A percentile compares a stretch with the other conserved stretches of the same genome.
Evolutionary conservation across 2,329 filamentous ascomycete species (phyloP).

Genomic region (Ceratocystiopsis brevicomis): DNA sequence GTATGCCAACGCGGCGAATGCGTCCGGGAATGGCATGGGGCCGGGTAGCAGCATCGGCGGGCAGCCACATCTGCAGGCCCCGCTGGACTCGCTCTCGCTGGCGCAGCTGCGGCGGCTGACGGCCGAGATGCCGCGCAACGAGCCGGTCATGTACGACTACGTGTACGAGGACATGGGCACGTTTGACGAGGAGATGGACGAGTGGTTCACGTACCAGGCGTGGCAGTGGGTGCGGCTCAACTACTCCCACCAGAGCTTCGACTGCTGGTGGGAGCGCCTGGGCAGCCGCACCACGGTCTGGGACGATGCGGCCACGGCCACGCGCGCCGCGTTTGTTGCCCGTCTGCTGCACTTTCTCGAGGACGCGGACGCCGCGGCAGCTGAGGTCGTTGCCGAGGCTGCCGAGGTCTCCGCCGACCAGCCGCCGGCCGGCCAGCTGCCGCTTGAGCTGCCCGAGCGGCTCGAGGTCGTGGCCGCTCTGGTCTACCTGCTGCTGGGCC

Average conservation of each 20-base stretch:
- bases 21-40: background rate
- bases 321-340: constrained; percentile 36
- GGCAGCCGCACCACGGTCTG: constrained; percentile 27
- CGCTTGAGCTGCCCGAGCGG: constrained; percentile 18
- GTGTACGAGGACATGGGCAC: constrained; percentile 53
- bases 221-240: constrained; percentile 68
- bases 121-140: constrained; percentile 49
- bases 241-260: constrained; percentile 57
- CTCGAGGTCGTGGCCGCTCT: constrained; percentile 36
- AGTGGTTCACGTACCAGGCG: constrained; percentile 90
- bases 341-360: constrained; percentile 27
- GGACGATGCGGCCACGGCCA: constrained; percentile 42
- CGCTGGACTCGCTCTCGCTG: constrained; percentile 52
- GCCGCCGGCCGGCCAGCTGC: too few species aligned
- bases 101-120: constrained; percentile 56
- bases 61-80: background rate
- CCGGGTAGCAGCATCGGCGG: background rate
- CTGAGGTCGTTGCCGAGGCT: too few species aligned
- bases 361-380: constrained; percentile 10
- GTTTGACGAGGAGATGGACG: constrained; percentile 78
- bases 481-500: constrained; percentile 44
- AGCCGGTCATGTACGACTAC: constrained; percentile 69
- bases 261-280: constrained; percentile 51
- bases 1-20: background rate
- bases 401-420: too few species aligned